Evolutionary conservation across 176 grass and related monocot genomes (phyloP), one percentile per base, ranked within the genome.

Genomic region (Tuctoria greenei): DNA sequence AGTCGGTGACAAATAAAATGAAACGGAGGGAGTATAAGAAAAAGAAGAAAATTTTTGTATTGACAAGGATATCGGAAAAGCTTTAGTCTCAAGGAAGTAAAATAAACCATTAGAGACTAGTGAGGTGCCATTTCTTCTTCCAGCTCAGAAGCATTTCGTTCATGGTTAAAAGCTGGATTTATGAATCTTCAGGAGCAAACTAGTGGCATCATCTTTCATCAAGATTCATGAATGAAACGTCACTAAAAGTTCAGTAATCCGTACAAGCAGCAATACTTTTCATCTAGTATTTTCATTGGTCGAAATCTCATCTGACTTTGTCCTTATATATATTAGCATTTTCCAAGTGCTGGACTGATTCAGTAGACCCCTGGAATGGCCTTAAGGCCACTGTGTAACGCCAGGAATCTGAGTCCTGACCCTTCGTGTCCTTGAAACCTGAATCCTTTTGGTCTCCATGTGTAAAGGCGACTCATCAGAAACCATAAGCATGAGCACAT

Each of bases 321-420:
- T 16, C 11, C 75, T 72, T 72, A 60, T 66, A 34, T 54, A n/a
- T n/a, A 34, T 54, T 13, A 6, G 9, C 4, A 24, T 18, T 44
- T 62, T 75, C 36, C 24, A 39, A 47, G 34, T 63, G 43, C 10
- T 37, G 80, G 27, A n/a, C 44, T 63, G 55, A 61, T 26, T 47
- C 10, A 47, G 50, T 72, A 25, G 34, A 27, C 57, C 74, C 10
- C 1, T 45, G 27, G 43, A 39, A 4, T 64, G 44, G 36, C 72
- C 72, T 76, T 77, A 62, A 36, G 58, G 27, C 43, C 46, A 46
- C 12, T 49, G 47, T n/a, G n/a, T 21, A 65, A 63, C 63, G 84
- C 26, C 78, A 64, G 1, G 27, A 69, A 70, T 65, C 47, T 38
- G 58, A 36, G 44, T 49, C 57, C 10, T 50, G 78, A 43, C 64